Evolutionary conservation across 1,284 basidiomycete species (phyloP).

Genomic region (Tremellales sp.): DNA sequence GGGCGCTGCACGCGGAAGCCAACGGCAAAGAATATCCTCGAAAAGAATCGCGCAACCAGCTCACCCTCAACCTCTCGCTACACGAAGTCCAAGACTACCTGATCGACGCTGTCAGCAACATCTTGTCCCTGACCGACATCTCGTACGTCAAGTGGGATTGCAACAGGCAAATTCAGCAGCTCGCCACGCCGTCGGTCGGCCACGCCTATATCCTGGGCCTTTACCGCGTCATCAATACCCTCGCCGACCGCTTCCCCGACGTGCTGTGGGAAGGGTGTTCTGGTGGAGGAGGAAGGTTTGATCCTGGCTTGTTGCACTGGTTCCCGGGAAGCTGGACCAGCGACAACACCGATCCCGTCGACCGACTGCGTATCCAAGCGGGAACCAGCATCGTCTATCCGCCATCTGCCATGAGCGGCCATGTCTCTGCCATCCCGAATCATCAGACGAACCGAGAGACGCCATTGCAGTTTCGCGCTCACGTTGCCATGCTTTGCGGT

Average conservation of each 20-base stretch:
- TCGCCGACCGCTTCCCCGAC: slow-evolving; percentile 26
- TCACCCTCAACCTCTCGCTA: slow-evolving; percentile 28
- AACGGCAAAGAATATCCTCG: slow-evolving; percentile 6
- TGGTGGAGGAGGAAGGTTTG: slow-evolving; percentile 34
- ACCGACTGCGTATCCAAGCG: slow-evolving; percentile 33
- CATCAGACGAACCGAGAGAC: slow-evolving; percentile 26
- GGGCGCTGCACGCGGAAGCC: slow-evolving; percentile 21
- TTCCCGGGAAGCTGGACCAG: slow-evolving; percentile 32
- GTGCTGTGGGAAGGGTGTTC: slow-evolving; percentile 39
- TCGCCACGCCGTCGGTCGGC: slow-evolving; percentile 16
- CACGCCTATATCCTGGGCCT: slow-evolving; percentile 33
- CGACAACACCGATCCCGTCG: slow-evolving; percentile 34
- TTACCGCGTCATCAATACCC: slow-evolving; percentile 26
- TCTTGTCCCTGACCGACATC: slow-evolving; percentile 22
- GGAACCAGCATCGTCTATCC: slow-evolving; percentile 30
- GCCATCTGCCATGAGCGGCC: slow-evolving; percentile 24
- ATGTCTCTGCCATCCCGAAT: slow-evolving; percentile 30
- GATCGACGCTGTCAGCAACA: slow-evolving; percentile 14
- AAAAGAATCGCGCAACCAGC: slow-evolving; percentile 27
- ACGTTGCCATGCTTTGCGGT: slow-evolving; percentile 40
- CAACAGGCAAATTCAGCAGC: slow-evolving; percentile 36
- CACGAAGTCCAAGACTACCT: slow-evolving; percentile 32
- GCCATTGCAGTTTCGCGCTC: slow-evolving; percentile 35
- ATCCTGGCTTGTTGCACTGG: slow-evolving; percentile 30
- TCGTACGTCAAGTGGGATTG: slow-evolving; percentile 38